phyloP scores from a whole-genome alignment of 2,329 filamentous ascomycete species.

The Macrophomina tecta region DNA sequence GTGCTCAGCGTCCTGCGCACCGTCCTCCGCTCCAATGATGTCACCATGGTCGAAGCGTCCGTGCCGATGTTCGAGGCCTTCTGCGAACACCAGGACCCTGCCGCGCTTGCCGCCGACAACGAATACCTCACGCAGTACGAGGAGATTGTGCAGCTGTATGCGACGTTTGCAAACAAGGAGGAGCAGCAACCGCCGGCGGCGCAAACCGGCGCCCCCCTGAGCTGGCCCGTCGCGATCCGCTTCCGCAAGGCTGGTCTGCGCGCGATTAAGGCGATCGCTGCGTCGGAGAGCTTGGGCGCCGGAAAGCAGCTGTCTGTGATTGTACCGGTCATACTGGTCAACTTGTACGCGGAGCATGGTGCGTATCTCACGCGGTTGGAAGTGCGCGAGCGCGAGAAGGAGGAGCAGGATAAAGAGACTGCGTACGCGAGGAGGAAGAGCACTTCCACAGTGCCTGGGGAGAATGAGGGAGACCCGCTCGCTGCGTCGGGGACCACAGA shows the following conservation, averaged over 20 bases:
- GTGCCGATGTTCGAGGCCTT: constrained; percentile 86
- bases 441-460: constrained; percentile 76
- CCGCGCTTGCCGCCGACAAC: constrained; percentile 83
- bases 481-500: constrained; percentile 81
- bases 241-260: constrained; percentile 60
- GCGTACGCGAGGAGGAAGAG: constrained; percentile 74
- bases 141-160: constrained; percentile 79
- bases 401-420: constrained; percentile 71
- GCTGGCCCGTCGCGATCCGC: constrained; percentile 76
- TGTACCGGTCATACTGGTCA: constrained; percentile 84
- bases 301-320: constrained; percentile 78
- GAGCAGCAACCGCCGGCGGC: constrained; percentile 47
- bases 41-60: constrained; percentile 91
- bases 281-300: constrained; percentile 77
- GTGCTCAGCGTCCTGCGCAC: constrained; percentile 84
- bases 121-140: constrained; percentile 83
- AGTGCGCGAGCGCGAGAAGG: constrained; percentile 69
- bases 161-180: constrained; percentile 75
- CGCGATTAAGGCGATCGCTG: constrained; percentile 79
- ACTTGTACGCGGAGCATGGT: constrained; percentile 77
- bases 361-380: constrained; percentile 73
- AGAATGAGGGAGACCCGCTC: constrained; percentile 68
- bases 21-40: constrained; percentile 83
- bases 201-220: constrained; percentile 53
- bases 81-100: constrained; percentile 86